Base-by-base conservation (phyloP, 2,329 filamentous ascomycete genomes). In the Huntiella decipiens region DNA sequence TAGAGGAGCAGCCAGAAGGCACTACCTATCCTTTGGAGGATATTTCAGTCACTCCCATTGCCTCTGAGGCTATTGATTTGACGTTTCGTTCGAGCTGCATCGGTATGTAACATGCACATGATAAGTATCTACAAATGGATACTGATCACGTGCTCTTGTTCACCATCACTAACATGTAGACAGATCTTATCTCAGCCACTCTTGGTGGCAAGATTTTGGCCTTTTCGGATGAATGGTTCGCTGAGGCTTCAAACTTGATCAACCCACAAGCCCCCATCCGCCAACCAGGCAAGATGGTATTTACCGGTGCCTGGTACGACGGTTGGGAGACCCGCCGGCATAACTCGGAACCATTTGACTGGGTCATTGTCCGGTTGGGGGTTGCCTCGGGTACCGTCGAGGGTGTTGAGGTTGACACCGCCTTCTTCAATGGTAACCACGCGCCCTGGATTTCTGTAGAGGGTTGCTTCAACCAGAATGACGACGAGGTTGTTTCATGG, bases 341-440 rank as follows among this genome's bases (percentile, higher is more conserved):
- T 62, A 81, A 81, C 59, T 56, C 65, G 8, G 70, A 68, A 50
- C 65, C 70, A 0, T 79, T 79, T 53, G 77, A 81, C 63, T 81
- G 74, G 67, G 76, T 77, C 15, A 65, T 79, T 50, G 68, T 80
- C 51, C 70, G 74, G 46, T 66, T 81, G 4, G 77, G 77, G 41
- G 77, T 81, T 34, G 72, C 79, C 7, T 82, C 77, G 1, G 83
- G 82, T 40, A 78, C 68, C 12, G 72, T 88, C 22, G 70, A 73
- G 50, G 83, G 83, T 12, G 66, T 87, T 41, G 83, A 88, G 62
- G 70, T 88, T 52, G 82, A 88, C 62, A 88, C 83, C 2, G 75
- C 80, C 43, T 83, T 78, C 65, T 91, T 88, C 68, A 77, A 72
- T 50, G 83, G 83, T 50, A 88, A 88, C 63, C 79, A 88, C 57